Evolutionary conservation across 768 basidiomycete species (phyloP).

Genomic region (Saitozyma podzolica): DNA sequence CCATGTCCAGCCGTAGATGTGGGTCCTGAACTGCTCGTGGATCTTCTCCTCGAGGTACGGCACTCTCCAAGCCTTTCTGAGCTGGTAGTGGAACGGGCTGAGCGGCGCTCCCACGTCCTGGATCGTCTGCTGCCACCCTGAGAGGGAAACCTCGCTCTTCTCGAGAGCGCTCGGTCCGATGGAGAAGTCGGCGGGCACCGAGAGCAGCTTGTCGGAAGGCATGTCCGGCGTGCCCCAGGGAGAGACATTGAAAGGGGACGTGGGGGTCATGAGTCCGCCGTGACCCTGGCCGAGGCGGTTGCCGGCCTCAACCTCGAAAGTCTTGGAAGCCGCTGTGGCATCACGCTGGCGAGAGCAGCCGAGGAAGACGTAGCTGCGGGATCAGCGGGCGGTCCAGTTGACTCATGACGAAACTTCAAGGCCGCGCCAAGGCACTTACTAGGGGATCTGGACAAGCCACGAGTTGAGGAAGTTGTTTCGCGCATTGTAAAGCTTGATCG

Average conservation of each 20-base stretch:
- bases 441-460: slow-evolving; percentile 64
- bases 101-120: slow-evolving; percentile 44
- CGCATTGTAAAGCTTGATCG: slow-evolving; percentile 71
- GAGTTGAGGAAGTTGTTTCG: slow-evolving; percentile 71
- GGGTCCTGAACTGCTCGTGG: slow-evolving; percentile 62
- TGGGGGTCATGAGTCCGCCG: slow-evolving; percentile 47
- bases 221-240: slow-evolving; percentile 8
- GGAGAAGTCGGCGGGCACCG: slow-evolving; percentile 15
- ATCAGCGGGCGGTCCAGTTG: not conserved
- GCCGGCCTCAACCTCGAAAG: slow-evolving; percentile 61
- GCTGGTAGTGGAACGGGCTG: slow-evolving; percentile 51
- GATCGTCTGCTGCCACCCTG: slow-evolving; percentile 35
- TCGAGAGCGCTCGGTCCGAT: slow-evolving; percentile 40
- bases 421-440: slow-evolving; percentile 11
- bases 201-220: not conserved
- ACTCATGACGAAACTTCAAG: not conserved
- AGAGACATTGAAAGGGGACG: slow-evolving; percentile 37
- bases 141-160: not conserved
- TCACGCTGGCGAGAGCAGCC: slow-evolving; percentile 67
- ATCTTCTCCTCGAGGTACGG: slow-evolving; percentile 70
- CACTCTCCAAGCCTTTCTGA: slow-evolving; percentile 60
- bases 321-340: slow-evolving; percentile 61
- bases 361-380: slow-evolving; percentile 65
- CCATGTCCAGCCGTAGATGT: slow-evolving; percentile 54
- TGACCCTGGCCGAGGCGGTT: slow-evolving; percentile 54